These are phyloP conservation scores for Pleurotus eryngii DNA, from an alignment of 768 basidiomycete genomes.

Conservation along the genomic window DNA sequence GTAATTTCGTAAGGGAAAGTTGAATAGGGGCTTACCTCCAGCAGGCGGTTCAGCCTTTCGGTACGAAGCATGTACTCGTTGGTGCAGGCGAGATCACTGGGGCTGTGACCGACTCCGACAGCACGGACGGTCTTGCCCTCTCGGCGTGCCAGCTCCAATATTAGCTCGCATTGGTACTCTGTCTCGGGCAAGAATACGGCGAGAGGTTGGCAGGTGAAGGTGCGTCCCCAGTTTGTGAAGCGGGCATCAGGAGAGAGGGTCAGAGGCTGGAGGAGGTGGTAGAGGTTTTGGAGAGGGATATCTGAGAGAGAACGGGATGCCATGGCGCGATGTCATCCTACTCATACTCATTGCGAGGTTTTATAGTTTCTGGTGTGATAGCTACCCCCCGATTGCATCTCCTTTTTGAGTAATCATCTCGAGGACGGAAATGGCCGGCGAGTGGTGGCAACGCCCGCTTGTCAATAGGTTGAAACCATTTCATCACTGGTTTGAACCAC, in stretches of 20 bases:
- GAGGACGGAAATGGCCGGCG: conserved; percentile 9
- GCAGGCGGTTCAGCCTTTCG: conserved; percentile 62
- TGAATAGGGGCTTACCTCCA: conserved; percentile 61
- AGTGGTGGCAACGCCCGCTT: conserved; percentile 10
- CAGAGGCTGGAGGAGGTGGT: conserved; percentile 51
- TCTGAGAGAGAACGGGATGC: conserved; percentile 23
- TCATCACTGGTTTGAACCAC: background rate
- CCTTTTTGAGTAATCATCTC: conserved; percentile 9
- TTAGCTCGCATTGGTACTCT: conserved; percentile 63
- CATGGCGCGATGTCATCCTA: conserved; percentile 26
- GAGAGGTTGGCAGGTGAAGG: conserved; percentile 66
- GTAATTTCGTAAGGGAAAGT: background rate
- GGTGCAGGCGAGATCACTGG: conserved; percentile 92
- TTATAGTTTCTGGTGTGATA: conserved; percentile 29
- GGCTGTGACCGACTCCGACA: conserved; percentile 89
- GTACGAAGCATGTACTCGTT: conserved; percentile 82
- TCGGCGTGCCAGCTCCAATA: conserved; percentile 78
- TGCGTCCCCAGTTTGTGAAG: conserved; percentile 87
- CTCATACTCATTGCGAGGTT: conserved; percentile 28
- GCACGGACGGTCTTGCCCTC: conserved; percentile 73
- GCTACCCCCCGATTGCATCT: conserved; percentile 23
- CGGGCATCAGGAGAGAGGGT: conserved; percentile 40
- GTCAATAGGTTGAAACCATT: background rate
- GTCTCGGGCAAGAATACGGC: conserved; percentile 75
- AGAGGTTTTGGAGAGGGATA: conserved; percentile 46